Base-by-base conservation (phyloP, 2,329 filamentous ascomycete genomes). In the Exophiala aquamarina region DNA sequence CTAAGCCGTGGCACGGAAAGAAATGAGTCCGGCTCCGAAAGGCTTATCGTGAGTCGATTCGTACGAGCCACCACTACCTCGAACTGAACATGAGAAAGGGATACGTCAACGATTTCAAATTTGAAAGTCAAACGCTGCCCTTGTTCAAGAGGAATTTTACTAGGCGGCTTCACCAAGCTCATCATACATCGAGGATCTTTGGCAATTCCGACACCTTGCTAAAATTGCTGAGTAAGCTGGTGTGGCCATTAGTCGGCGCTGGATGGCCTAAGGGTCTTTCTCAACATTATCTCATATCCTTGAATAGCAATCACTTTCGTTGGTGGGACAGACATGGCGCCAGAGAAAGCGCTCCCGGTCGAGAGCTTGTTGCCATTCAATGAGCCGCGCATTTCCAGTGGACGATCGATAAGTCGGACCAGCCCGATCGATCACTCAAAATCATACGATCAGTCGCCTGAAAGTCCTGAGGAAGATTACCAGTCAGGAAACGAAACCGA, bases 391-490 rank as follows among this genome's bases (percentile, higher is more conserved):
- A 42, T 51, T 6, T 23, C 49, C 7, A 44, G 47, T 28, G 43
- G 33, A 10, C 36, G 44, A 5, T 37, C 46, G 9, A 37, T 40
- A 28, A 39, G 45, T 8, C 42, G 43, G 17, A 41, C 43, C 13
- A 15, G n/a, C n/a, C 26, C 41, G 9, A 37, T 11, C 26, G 47
- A 33, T 31, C 44, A 49, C 6, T 41, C 39, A 14, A 43, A 42
- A 14, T 28, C 19, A 23, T 19, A 32, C 9, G 46, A 42, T 21
- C 41, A 49, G 17, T 52, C 52, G 10, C 52, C 52, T 3, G 52
- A 48, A 8, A 51, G 48, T 20, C 29, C 36, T 14, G 56, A 53
- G n/a, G 49, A 47, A 13, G 42, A 51, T 17, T 42, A 50, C 11
- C 47, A 11, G 3, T 49, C 52, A 3, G 43, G 46, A 13, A 55